phyloP scores from a whole-genome alignment of 495 filamentous ascomycete species.

The Bryoglossum gracile region DNA sequence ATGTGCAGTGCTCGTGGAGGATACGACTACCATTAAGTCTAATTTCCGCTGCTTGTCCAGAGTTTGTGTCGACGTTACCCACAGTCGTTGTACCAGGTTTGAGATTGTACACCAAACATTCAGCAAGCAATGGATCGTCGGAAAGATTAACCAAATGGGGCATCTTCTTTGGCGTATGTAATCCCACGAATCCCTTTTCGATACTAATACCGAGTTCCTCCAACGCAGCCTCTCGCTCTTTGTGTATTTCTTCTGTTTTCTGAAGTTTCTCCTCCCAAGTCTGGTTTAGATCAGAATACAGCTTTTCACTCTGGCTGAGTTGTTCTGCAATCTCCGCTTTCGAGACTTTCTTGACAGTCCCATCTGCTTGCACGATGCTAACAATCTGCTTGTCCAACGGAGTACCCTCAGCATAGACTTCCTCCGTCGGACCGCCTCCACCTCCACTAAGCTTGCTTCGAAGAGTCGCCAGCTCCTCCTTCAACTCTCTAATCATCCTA shows the following conservation, averaged over 20 bases:
- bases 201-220: conserved; percentile 98
- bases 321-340: conserved; percentile 98
- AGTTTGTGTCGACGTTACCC: conserved; percentile 77
- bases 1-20: conserved; percentile 82
- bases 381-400: conserved; percentile 94
- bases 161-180: conserved; percentile 97
- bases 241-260: conserved; percentile 95
- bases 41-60: conserved; percentile 73
- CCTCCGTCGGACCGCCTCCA: conserved; percentile 40
- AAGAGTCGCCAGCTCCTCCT: conserved; percentile 85
- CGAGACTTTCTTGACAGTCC: conserved; percentile 86
- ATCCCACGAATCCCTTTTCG: conserved; percentile 92
- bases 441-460: conserved; percentile 76
- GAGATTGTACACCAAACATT: conserved; percentile 97
- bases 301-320: conserved; percentile 89
- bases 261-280: conserved; percentile 96
- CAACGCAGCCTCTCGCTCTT: conserved; percentile 88
- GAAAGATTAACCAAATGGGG: conserved; percentile 97
- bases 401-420: conserved; percentile 82
- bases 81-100: conserved; percentile 91
- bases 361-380: conserved; percentile 81
- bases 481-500: conserved; percentile 95
- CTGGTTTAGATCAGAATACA: conserved; percentile 94
- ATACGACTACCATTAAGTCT: conserved; percentile 91
- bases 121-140: conserved; percentile 89